Conservation (phyloP, 768 basidiomycete genomes). For the Leccinellum albellum region DNA sequence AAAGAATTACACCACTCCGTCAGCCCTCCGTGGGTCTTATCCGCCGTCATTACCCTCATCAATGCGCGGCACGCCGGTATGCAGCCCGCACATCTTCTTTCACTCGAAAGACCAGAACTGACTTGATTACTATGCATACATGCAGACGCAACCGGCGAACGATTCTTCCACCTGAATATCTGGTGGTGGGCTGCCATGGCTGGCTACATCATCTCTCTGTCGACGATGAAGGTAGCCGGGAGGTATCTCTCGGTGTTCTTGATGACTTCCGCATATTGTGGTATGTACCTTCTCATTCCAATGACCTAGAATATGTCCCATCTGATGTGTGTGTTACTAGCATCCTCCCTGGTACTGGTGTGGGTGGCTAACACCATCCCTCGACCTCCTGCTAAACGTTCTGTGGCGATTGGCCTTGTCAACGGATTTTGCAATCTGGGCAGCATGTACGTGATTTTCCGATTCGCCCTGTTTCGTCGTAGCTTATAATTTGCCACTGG, state of each 20-base stretch:
- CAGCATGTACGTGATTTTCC: background rate
- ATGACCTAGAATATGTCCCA: background rate
- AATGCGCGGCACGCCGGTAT: background rate
- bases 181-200: background rate
- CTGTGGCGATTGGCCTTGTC: background rate
- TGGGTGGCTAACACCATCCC: background rate
- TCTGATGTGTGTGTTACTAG: background rate
- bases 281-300: background rate
- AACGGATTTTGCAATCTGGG: background rate
- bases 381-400: background rate
- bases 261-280: background rate
- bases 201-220: background rate
- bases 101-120: background rate
- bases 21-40: background rate
- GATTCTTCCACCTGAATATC: background rate
- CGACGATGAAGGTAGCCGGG: background rate
- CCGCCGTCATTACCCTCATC: background rate
- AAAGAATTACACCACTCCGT: background rate
- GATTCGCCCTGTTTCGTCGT: background rate
- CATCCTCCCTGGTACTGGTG: background rate
- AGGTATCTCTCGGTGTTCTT: background rate
- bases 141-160: background rate
- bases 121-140: background rate
- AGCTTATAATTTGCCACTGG: background rate
- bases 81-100: background rate